Percentiles rank a stretch among this genome's conserved stretches.
Conservation (phyloP, 2,329 filamentous ascomycete genomes). For the Aspergillus thermomutatus region DNA sequence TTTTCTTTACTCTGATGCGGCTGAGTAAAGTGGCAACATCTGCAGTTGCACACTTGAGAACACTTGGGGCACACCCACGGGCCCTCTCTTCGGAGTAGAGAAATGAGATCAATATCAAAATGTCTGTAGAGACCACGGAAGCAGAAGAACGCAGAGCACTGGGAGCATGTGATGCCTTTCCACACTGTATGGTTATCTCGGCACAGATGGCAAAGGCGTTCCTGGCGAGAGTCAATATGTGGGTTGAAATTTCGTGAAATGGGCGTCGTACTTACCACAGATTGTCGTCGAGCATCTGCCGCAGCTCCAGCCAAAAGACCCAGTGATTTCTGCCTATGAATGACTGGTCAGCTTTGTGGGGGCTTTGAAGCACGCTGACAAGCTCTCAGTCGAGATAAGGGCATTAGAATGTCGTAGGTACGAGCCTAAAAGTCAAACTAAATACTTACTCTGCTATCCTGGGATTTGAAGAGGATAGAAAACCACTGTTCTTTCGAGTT, state of each 20-base stretch:
- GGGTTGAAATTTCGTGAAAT: neutral
- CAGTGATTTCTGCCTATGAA: slow-evolving; percentile 12
- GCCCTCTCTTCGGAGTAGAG: slow-evolving; percentile 27
- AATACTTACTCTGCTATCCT: slow-evolving; percentile 5
- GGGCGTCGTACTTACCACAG: slow-evolving; percentile 13
- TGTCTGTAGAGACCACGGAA: slow-evolving; percentile 35
- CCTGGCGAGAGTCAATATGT: slow-evolving; percentile 16
- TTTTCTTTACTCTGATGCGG: slow-evolving; percentile 35
- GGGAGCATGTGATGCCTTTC: slow-evolving; percentile 32
- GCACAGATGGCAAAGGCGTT: slow-evolving; percentile 35
- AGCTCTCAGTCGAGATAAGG: neutral
- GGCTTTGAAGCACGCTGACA: neutral
- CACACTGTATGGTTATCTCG: slow-evolving; percentile 33
- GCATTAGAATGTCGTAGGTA: neutral
- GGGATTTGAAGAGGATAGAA: neutral
- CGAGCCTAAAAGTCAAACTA: neutral
- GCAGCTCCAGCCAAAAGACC: slow-evolving; percentile 23
- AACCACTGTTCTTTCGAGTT: neutral
- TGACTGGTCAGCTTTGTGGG: neutral
- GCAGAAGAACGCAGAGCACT: slow-evolving; percentile 35
- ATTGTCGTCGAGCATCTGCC: slow-evolving; percentile 21
- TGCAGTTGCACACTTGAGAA: slow-evolving; percentile 32
- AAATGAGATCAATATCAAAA: slow-evolving; percentile 31
- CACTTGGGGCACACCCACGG: slow-evolving; percentile 35
- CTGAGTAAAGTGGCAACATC: slow-evolving; percentile 33